Base-by-base conservation (phyloP, 345 rosid species). In the Xanthoceras sorbifolium region DNA sequence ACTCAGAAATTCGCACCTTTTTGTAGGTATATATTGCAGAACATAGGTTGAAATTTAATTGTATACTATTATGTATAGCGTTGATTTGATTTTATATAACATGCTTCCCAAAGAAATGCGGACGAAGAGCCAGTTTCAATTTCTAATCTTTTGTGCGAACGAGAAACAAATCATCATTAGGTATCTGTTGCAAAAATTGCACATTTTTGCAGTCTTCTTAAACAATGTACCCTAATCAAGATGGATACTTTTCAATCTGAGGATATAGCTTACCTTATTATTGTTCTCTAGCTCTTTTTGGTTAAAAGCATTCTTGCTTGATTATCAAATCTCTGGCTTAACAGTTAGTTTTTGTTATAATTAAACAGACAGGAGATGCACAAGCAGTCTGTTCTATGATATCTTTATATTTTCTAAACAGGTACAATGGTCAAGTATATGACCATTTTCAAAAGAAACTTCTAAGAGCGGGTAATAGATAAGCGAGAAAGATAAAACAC, bases 21-120 rank as follows among this genome's bases (percentile, higher is more conserved):
- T 50, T 75, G 54, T 52, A 74, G 64, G 14, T 48, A 32, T 9
- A 42, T 20, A 22, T 12, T 46, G 62, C 69, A 48, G 70, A 64
- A 48, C 67, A 62, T 63, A 29, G 60, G 18, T 23, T 31, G 28
- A 42, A 73, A 44, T 73, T 67, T 46, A 40, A 26, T 63, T n/a
- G 7, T 62, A 20, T 20, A 57, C 62, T 57, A 22, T 5, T 50
- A 72, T 63, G 69, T 46, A 62, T 8, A 63, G 70, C n/a, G 22
- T 9, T 63, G 31, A 22, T 46, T 64, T 6, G 14, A 44, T 31
- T 26, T 64, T 44, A 7, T n/a, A 46, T 61, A 62, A 42, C 26
- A 20, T n/a, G 70, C 26, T 32, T 74, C 60, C 61, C 1, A 7
- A 29, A 26, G 52, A 42, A 3, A 44, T 15, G 2, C 36, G 40